Evolutionary conservation across 2,329 filamentous ascomycete genomes (phyloP).

Genomic region (Alternaria burnsii): DNA sequence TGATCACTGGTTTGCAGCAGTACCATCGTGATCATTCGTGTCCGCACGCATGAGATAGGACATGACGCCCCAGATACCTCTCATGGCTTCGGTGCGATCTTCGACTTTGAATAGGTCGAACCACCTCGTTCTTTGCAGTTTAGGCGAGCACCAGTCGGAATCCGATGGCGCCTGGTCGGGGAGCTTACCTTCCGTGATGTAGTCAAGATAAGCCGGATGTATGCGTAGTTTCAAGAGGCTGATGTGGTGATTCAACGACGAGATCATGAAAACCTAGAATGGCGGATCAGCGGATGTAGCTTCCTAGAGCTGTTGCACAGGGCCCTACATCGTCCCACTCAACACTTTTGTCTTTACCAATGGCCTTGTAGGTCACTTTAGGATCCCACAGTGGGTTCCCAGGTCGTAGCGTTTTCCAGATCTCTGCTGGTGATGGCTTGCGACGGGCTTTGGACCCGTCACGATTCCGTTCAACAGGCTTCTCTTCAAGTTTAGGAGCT

Average conservation of each 20-base stretch:
- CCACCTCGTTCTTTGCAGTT: conserved; percentile 65
- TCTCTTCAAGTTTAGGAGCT: conserved; percentile 47
- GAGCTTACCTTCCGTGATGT: conserved; percentile 57
- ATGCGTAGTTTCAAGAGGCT: conserved; percentile 66
- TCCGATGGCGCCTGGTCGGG: conserved; percentile 36
- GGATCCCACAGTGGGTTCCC: conserved; percentile 65
- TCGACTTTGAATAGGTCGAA: conserved; percentile 64
- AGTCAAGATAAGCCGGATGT: conserved; percentile 65
- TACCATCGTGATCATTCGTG: conserved; percentile 8
- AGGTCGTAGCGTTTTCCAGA: conserved; percentile 63
- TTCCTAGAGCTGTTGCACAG: not conserved
- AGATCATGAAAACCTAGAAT: conserved; percentile 66
- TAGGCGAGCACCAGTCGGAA: conserved; percentile 60
- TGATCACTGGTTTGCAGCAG: conserved; percentile 13
- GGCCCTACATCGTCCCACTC: conserved; percentile 63
- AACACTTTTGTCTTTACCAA: conserved; percentile 60
- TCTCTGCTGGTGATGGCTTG: conserved; percentile 57
- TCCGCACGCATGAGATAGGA: conserved; percentile 57
- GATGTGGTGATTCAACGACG: conserved; percentile 69
- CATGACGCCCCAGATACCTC: conserved; percentile 66
- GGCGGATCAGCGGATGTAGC: conserved; percentile 18
- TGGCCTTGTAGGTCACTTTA: conserved; percentile 63
- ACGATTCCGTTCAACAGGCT: conserved; percentile 36
- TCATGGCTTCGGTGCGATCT: conserved; percentile 64
- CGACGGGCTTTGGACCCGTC: conserved; percentile 47